These are phyloP conservation scores for Tetratostichococcus sp. DNA, from an alignment of 139 green algal species.

Conservation along the genomic window DNA sequence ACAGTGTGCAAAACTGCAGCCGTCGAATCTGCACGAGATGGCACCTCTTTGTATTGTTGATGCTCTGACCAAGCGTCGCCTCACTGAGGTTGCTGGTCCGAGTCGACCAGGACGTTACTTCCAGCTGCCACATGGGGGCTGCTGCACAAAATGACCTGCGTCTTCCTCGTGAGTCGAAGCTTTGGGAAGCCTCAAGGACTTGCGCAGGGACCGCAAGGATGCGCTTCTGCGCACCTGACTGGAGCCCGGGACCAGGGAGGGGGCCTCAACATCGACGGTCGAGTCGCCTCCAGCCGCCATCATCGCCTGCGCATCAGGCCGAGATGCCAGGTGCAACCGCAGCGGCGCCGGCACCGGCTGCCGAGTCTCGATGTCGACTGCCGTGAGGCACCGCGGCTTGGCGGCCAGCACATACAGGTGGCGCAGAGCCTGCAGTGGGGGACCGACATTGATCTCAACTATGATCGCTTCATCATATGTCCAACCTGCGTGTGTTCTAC, in stretches of 20 bases:
- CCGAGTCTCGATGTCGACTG: constrained; percentile 74
- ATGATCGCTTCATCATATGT: no score
- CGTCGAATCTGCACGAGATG: neutral
- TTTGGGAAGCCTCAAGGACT: no score
- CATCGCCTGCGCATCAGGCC: neutral
- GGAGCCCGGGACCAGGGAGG: constrained; percentile 76
- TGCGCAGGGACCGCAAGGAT: neutral
- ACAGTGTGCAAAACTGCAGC: neutral
- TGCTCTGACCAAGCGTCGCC: neutral
- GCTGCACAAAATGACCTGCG: no score
- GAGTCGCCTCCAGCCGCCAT: constrained; percentile 1
- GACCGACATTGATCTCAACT: no score
- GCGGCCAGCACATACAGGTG: constrained; percentile 92
- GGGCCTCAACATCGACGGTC: constrained; percentile 28
- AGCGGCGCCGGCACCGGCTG: constrained; percentile 72
- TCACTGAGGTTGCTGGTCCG: no score
- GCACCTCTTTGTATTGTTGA: neutral
- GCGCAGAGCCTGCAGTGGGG: constrained; percentile 77
- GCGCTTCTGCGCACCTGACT: constrained; percentile 17
- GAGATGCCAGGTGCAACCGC: constrained; percentile 16
- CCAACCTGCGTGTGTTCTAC: neutral
- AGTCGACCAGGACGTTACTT: no score
- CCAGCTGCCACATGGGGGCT: no score
- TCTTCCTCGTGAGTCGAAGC: no score
- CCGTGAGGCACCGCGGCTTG: constrained; percentile 68